A percentile compares a stretch with the other conserved stretches of the same genome.
Conservation (phyloP, 129 eudicot genomes). For the Centella asiatica region DNA sequence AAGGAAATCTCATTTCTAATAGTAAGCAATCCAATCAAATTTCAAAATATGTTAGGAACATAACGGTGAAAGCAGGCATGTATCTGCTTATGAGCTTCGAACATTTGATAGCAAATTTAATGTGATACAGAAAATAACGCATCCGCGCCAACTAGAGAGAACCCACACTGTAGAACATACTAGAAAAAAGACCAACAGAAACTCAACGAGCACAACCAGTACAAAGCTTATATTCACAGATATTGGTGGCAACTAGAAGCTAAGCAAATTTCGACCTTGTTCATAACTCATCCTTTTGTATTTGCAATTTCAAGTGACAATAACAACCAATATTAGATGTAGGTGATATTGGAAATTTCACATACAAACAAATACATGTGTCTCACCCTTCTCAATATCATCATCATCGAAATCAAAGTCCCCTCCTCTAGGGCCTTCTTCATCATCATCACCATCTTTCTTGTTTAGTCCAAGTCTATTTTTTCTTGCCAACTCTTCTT, state of each 20-base stretch:
- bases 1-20: no score
- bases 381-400: constrained; percentile 91
- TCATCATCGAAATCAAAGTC: constrained; percentile 86
- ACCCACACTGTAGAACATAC: neutral
- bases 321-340: neutral
- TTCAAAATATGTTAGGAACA: no score
- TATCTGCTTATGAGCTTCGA: no score
- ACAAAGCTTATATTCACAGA: neutral
- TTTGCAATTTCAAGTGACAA: neutral
- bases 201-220: neutral
- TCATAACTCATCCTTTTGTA: neutral
- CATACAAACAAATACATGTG: neutral
- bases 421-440: constrained; percentile 95
- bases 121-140: neutral
- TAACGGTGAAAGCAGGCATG: no score
- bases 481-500: constrained; percentile 79
- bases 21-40: no score
- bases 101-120: neutral
- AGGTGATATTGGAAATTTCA: constrained; percentile 1
- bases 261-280: neutral
- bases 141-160: neutral
- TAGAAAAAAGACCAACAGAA: neutral
- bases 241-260: neutral
- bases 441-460: constrained; percentile 76
- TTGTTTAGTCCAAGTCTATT: constrained; percentile 65